These are phyloP conservation scores for Spiraea crenata DNA, from an alignment of 331 rosid species.

Conservation along the genomic window DNA sequence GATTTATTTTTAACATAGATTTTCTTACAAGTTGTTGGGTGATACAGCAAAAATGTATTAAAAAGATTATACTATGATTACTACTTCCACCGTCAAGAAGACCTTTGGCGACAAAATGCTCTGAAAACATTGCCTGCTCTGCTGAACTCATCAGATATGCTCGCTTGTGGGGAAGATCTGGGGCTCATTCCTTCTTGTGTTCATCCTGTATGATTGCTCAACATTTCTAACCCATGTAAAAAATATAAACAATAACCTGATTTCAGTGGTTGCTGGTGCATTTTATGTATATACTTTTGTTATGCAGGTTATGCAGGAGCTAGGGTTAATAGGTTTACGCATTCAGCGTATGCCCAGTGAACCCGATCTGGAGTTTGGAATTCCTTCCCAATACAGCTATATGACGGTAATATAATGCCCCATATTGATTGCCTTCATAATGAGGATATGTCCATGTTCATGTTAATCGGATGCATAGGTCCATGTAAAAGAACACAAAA, in stretches of 20 bases:
- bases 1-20: slow-evolving; percentile 25
- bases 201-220: slow-evolving; percentile 70
- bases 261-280: slow-evolving; percentile 1
- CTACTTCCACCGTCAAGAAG: slow-evolving; percentile 94
- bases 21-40: slow-evolving; percentile 20
- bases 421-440: slow-evolving; percentile 16
- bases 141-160: slow-evolving; percentile 84
- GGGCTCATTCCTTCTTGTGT: slow-evolving; percentile 97
- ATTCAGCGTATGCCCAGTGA: slow-evolving; percentile 98
- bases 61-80: slow-evolving; percentile 81
- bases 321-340: slow-evolving; percentile 86
- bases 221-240: slow-evolving; percentile 10
- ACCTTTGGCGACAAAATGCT: slow-evolving; percentile 93
- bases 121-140: slow-evolving; percentile 92
- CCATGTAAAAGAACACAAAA: no score
- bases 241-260: neutral
- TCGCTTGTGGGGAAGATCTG: slow-evolving; percentile 95
- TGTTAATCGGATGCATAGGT: neutral
- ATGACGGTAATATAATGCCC: slow-evolving; percentile 65
- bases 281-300: neutral
- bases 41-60: slow-evolving; percentile 72
- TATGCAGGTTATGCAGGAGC: slow-evolving; percentile 91
- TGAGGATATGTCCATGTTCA: neutral
- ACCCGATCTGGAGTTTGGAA: slow-evolving; percentile 80
- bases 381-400: slow-evolving; percentile 87